A percentile compares a stretch with the other conserved stretches of the same genome.
These are phyloP conservation scores for Nadsonia commutata DNA, from an alignment of 1,139 yeast species.

Conservation along the genomic window DNA sequence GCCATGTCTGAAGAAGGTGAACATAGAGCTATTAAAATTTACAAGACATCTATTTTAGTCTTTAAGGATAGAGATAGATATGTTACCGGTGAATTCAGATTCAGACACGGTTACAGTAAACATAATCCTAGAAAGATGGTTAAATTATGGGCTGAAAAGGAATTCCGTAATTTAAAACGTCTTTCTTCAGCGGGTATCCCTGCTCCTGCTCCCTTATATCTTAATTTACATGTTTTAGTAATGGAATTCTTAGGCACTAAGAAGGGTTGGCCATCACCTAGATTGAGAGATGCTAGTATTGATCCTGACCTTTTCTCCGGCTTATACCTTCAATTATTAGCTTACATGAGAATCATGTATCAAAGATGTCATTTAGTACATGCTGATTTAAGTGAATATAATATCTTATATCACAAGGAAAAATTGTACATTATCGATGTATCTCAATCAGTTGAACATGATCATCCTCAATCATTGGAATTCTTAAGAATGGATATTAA, in stretches of 20 bases:
- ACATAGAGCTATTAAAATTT: slow-evolving; percentile 71
- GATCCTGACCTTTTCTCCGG: slow-evolving; percentile 28
- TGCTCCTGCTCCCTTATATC: slow-evolving; percentile 80
- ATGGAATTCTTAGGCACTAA: slow-evolving; percentile 81
- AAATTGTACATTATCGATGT: slow-evolving; percentile 85
- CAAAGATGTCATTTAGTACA: slow-evolving; percentile 84
- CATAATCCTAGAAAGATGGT: slow-evolving; percentile 97
- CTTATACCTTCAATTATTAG: slow-evolving; percentile 64
- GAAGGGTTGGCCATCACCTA: slow-evolving; percentile 71
- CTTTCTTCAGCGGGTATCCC: slow-evolving; percentile 68
- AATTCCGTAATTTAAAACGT: slow-evolving; percentile 80
- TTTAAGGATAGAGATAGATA: slow-evolving; percentile 93
- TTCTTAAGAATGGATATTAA: slow-evolving; percentile 95
- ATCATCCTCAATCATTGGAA: slow-evolving; percentile 92
- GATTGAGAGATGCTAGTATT: slow-evolving; percentile 54
- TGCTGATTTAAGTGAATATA: slow-evolving; percentile 94
- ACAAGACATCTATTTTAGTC: slow-evolving; percentile 88
- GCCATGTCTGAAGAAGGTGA: slow-evolving; percentile 56
- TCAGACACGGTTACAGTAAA: slow-evolving; percentile 68
- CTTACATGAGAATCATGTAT: slow-evolving; percentile 76
- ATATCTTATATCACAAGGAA: slow-evolving; percentile 67
- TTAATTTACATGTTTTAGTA: slow-evolving; percentile 79
- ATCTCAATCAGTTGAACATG: slow-evolving; percentile 95
- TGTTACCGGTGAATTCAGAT: slow-evolving; percentile 91
- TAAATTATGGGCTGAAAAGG: slow-evolving; percentile 97